phyloP scores from a whole-genome alignment of 345 rosid genomes.

The Acer yangbiense region DNA sequence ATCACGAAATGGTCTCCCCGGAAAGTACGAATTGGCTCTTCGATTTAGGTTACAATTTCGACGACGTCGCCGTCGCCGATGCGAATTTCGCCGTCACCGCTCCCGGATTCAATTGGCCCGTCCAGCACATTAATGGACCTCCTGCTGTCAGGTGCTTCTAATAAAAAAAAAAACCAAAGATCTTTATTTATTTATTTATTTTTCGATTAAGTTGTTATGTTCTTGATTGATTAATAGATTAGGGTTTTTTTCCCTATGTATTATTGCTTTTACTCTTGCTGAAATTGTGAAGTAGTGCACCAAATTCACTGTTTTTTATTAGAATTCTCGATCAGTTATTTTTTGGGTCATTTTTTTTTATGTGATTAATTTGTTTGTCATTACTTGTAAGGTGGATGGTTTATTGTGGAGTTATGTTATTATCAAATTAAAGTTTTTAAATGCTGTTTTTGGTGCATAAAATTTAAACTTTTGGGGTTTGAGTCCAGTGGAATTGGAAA shows the following conservation, averaged over 20 bases:
- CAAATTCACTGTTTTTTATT: not conserved
- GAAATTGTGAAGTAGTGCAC: not conserved
- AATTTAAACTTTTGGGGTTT: not conserved
- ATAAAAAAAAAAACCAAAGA: not conserved
- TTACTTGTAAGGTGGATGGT: not conserved
- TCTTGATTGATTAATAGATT: not conserved
- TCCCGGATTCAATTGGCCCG: constrained; percentile 75
- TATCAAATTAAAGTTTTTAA: too few species aligned
- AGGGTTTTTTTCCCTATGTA: not conserved
- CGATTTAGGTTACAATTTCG: constrained; percentile 60
- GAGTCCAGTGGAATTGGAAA: not conserved
- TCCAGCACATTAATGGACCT: constrained; percentile 53
- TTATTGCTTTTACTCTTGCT: not conserved
- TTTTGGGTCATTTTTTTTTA: not conserved
- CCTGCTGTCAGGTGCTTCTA: constrained; percentile 59
- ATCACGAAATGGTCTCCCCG: constrained; percentile 64
- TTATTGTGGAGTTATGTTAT: not conserved
- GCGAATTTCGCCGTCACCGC: constrained; percentile 55
- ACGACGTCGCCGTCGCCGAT: constrained; percentile 65
- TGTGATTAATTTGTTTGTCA: not conserved
- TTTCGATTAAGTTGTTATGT: not conserved
- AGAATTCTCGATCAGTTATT: too few species aligned
- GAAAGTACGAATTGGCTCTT: constrained; percentile 69
- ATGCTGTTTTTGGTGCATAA: not conserved
- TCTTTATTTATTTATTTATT: not conserved